Conservation (phyloP, 495 filamentous ascomycete species). For the Penicillium herquei region DNA sequence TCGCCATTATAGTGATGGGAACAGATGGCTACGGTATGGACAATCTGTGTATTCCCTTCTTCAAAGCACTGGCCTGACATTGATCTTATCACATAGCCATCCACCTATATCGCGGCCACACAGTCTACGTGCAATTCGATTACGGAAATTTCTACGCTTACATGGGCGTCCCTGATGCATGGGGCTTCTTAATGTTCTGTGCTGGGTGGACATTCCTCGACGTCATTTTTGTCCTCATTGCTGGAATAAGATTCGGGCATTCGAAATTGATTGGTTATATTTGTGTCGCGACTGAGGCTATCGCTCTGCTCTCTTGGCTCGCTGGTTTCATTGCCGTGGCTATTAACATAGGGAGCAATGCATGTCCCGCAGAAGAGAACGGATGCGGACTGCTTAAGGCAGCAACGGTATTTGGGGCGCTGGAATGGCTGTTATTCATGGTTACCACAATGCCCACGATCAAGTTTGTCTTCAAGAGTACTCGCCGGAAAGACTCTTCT, state of each 20-base stretch:
- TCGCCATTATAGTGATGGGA: constrained; percentile 30
- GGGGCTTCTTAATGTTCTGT: constrained; percentile 32
- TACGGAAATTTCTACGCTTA: constrained; percentile 26
- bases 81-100: constrained; percentile 28
- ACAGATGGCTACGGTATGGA: constrained; percentile 28
- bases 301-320: constrained; percentile 29
- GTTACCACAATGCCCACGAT: constrained; percentile 22
- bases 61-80: too few species aligned
- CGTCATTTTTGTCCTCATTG: constrained; percentile 24
- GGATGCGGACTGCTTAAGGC: constrained; percentile 22
- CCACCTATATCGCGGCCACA: constrained; percentile 26
- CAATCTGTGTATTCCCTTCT: constrained; percentile 12
- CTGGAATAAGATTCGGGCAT: constrained; percentile 16
- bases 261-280: constrained; percentile 23
- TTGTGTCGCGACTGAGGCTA: constrained; percentile 20
- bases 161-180: constrained; percentile 25
- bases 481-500: neutral
- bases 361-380: constrained; percentile 8
- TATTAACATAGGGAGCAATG: constrained; percentile 11
- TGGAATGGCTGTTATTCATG: constrained; percentile 29
- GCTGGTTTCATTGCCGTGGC: constrained; percentile 31
- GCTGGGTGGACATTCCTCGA: constrained; percentile 24
- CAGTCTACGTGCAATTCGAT: constrained; percentile 20
- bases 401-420: constrained; percentile 25
- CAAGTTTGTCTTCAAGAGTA: constrained; percentile 19